Conservation (phyloP, 2,329 filamentous ascomycete genomes). For the Penicillium concentricum region DNA sequence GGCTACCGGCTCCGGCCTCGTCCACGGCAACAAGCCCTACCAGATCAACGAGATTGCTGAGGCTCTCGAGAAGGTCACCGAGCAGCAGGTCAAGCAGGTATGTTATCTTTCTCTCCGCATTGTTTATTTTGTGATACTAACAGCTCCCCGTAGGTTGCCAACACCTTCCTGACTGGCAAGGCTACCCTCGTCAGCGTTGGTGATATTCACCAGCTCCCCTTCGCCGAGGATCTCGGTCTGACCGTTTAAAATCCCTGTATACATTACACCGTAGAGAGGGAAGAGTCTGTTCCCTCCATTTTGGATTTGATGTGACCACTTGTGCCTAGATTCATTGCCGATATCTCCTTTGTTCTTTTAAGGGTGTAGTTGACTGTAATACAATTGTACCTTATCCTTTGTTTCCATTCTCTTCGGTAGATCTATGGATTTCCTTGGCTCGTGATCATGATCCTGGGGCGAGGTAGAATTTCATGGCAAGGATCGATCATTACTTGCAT, state of each 20-base stretch:
- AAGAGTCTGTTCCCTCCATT: conserved; percentile 28
- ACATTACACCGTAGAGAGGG: conserved; percentile 39
- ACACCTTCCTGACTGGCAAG: conserved; percentile 82
- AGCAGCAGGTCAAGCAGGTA: conserved; percentile 83
- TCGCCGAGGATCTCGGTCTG: conserved; percentile 89
- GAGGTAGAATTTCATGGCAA: neutral
- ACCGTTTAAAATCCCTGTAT: conserved; percentile 68
- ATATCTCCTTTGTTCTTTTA: conserved; percentile 36
- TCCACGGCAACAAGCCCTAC: conserved; percentile 78
- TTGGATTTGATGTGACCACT: conserved; percentile 31
- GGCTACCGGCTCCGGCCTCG: conserved; percentile 77
- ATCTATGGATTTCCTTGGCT: neutral
- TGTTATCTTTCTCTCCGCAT: conserved; percentile 38
- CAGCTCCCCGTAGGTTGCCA: conserved; percentile 66
- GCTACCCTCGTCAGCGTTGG: conserved; percentile 86
- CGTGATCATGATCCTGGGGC: neutral
- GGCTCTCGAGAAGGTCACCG: conserved; percentile 75
- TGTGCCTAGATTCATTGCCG: conserved; percentile 41
- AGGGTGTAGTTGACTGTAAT: conserved; percentile 42
- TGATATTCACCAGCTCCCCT: conserved; percentile 87
- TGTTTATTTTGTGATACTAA: conserved; percentile 15
- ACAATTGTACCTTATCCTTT: conserved; percentile 39
- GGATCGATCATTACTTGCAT: neutral
- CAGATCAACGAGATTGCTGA: conserved; percentile 79
- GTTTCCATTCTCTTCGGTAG: conserved; percentile 8